These are phyloP conservation scores for Paracamarosporium sp. DNA, from an alignment of 2,329 filamentous ascomycete genomes.

Conservation along the genomic window DNA sequence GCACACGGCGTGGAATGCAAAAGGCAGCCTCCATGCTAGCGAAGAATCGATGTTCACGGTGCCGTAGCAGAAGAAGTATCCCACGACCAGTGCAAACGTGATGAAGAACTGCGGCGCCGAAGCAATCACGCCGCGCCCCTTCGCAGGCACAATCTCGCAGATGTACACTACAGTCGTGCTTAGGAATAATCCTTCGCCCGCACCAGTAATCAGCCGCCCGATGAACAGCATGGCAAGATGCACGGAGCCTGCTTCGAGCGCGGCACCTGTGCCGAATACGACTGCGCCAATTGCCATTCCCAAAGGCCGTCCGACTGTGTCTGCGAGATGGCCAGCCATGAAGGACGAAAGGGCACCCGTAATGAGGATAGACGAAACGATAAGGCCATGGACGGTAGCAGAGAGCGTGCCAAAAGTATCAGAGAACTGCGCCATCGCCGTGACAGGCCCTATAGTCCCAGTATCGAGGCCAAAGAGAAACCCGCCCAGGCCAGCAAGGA, in stretches of 20 bases:
- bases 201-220: conserved; percentile 62
- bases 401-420: conserved; percentile 59
- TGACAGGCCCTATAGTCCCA: conserved; percentile 66
- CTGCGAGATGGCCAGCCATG: conserved; percentile 64
- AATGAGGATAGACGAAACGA: conserved; percentile 66
- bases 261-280: conserved; percentile 62
- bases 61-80: conserved; percentile 68
- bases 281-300: conserved; percentile 59
- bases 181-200: conserved; percentile 65
- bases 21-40: conserved; percentile 64
- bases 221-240: conserved; percentile 60
- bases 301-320: conserved; percentile 59
- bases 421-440: conserved; percentile 62
- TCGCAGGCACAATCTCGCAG: conserved; percentile 65
- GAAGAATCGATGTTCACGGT: conserved; percentile 53
- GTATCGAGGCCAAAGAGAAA: conserved; percentile 51
- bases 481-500: conserved; percentile 27
- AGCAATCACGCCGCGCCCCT: conserved; percentile 58
- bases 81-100: conserved; percentile 58
- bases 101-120: conserved; percentile 62
- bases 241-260: conserved; percentile 58
- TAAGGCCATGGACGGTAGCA: conserved; percentile 62
- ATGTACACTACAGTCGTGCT: conserved; percentile 64
- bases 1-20: conserved; percentile 55
- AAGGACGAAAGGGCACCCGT: conserved; percentile 62